phyloP scores from a whole-genome alignment of 768 basidiomycete genomes.

The Kwoniella pini region DNA sequence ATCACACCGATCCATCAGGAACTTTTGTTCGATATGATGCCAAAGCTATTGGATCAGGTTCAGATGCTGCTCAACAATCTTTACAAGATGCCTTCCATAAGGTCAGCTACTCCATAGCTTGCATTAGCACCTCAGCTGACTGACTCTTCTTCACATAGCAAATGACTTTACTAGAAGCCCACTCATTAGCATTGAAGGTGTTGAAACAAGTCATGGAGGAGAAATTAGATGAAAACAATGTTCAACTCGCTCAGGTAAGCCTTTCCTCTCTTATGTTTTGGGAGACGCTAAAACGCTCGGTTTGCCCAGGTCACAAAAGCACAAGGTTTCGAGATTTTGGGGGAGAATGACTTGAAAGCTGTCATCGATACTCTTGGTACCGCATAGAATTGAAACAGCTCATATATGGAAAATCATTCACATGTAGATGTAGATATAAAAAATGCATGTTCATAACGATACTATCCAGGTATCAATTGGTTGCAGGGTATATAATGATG shows the following conservation, averaged over 20 bases:
- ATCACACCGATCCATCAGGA: conserved; percentile 97
- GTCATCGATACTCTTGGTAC: conserved; percentile 69
- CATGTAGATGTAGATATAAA: conserved; percentile 12
- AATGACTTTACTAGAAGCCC: conserved; percentile 88
- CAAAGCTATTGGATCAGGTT: conserved; percentile 97
- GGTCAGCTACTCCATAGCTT: conserved; percentile 58
- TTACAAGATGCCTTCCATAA: conserved; percentile 97
- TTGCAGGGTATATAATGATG: conserved; percentile 9
- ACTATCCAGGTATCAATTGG: neutral
- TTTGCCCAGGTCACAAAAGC: conserved; percentile 68
- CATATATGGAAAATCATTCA: neutral
- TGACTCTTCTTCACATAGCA: conserved; percentile 61
- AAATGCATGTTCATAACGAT: conserved; percentile 23
- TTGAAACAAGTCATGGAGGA: conserved; percentile 99
- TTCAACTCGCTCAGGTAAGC: conserved; percentile 89
- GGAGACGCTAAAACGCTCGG: too few species aligned
- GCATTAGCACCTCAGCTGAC: conserved; percentile 8
- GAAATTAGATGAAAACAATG: conserved; percentile 97
- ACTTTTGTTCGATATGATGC: conserved; percentile 96
- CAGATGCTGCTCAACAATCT: conserved; percentile 94
- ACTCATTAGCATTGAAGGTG: conserved; percentile 78
- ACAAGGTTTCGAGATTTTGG: conserved; percentile 85
- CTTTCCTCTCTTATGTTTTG: too few species aligned
- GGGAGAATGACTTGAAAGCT: conserved; percentile 75
- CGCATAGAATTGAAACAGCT: conserved; percentile 17